Conservation (phyloP, 2,329 filamentous ascomycete genomes). For the Diaporthe vaccinii region DNA sequence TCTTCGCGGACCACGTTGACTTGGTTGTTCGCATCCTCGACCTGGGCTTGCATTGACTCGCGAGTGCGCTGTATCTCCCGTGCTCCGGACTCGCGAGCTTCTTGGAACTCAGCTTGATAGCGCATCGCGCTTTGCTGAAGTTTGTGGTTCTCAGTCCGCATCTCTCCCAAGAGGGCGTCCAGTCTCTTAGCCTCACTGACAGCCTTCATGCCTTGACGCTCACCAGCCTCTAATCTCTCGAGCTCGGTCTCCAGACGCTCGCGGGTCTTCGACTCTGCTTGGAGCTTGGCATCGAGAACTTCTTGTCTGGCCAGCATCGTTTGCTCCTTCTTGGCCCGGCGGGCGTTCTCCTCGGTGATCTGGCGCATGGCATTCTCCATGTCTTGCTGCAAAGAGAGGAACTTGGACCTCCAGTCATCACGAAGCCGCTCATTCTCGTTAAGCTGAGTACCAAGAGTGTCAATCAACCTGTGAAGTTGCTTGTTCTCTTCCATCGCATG, state of each 20-base stretch:
- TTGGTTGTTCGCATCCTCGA: slow-evolving; percentile 87
- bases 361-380: slow-evolving; percentile 85
- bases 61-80: slow-evolving; percentile 86
- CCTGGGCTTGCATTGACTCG: slow-evolving; percentile 82
- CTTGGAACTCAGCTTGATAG: slow-evolving; percentile 85
- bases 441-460: slow-evolving; percentile 81
- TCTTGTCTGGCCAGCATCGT: slow-evolving; percentile 84
- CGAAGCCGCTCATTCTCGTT: slow-evolving; percentile 89
- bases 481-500: slow-evolving; percentile 73
- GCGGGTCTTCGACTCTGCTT: slow-evolving; percentile 78
- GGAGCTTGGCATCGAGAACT: slow-evolving; percentile 81
- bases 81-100: slow-evolving; percentile 83
- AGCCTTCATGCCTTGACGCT: slow-evolving; percentile 75
- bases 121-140: slow-evolving; percentile 77
- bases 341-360: slow-evolving; percentile 84
- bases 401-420: slow-evolving; percentile 86
- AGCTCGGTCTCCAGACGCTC: slow-evolving; percentile 77
- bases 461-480: slow-evolving; percentile 80
- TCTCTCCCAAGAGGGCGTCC: slow-evolving; percentile 66
- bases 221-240: slow-evolving; percentile 73
- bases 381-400: slow-evolving; percentile 87
- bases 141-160: slow-evolving; percentile 77
- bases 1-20: slow-evolving; percentile 86
- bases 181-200: slow-evolving; percentile 73
- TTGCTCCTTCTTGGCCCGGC: slow-evolving; percentile 83